Base-by-base conservation (phyloP, 2,329 filamentous ascomycete species). In the Aureobasidium pullulans region DNA sequence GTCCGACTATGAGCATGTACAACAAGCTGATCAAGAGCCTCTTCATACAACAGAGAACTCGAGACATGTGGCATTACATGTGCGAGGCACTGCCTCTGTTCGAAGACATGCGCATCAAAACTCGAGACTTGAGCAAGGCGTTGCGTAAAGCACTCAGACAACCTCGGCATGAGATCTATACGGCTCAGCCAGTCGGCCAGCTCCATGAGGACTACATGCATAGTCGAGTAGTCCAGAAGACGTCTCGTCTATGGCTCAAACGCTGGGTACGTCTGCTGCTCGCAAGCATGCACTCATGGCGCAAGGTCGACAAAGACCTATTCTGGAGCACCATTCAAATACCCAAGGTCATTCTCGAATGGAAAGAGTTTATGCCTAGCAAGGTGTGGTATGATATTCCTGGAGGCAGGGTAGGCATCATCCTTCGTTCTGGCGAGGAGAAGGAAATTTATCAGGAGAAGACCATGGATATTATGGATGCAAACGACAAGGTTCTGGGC, bases 1-100 rank as follows among this genome's bases (percentile, higher is more conserved):
- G 73, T 7, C 84, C 86, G 0, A 81, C 75, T 0, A 78, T 88
- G 61, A 72, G 78, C 13, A 81, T 87, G 70, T 81, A 81, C 68
- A 72, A 77, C 64, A 57, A 60, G 10, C 61, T 73, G 8, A 67
- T 73, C 46, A 66, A 66, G 49, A 68, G 64, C 44, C 60, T 69
- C 15, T 61, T 57, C 32, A 23, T 42, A 2, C 64, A 63, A 15
- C 43, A 63, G 10, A 57, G 40, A 44, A 60, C 53, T 2, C 44
- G 31, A 29, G 40, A 62, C 4, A 64, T 72, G 42, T 48, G 65
- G 9, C 50, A 62, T 6, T 62, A 60, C 32, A 70, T 72, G 66
- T 37, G 54, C 4, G 64, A 66, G 57, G 69, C 63, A 3, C 42
- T 50, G 5, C 28, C 47, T 6, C 40, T 67, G 4, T 65, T 61